Evolutionary conservation across 1,284 basidiomycete species (phyloP).

Genomic region (Moesziomyces sp.): DNA sequence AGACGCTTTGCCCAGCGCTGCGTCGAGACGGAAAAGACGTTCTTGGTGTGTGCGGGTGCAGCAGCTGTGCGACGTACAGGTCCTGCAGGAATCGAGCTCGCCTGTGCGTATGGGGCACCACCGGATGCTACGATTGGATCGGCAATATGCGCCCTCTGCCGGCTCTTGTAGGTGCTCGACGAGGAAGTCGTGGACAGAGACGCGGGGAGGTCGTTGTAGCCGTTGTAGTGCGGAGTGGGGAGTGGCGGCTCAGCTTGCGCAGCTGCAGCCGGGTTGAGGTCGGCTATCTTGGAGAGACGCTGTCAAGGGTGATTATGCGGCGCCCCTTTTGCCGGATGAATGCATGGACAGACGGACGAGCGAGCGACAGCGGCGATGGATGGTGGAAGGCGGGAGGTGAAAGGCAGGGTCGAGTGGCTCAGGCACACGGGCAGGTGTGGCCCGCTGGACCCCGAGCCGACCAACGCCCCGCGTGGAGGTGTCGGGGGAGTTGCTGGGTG

Average conservation of each 20-base stretch:
- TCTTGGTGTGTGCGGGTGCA: conserved; percentile 32
- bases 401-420: conserved; percentile 2
- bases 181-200: conserved; percentile 1
- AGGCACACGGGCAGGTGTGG: background rate
- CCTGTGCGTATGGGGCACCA: conserved; percentile 17
- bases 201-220: conserved; percentile 29
- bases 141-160: conserved; percentile 36
- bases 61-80: conserved; percentile 34
- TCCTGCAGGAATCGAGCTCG: conserved; percentile 14
- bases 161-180: background rate
- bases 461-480: background rate
- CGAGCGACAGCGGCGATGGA: background rate
- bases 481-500: background rate
- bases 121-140: conserved; percentile 42
- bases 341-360: background rate
- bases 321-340: conserved; percentile 28
- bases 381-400: background rate
- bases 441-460: background rate
- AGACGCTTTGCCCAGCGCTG: conserved; percentile 42
- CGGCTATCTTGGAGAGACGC: conserved; percentile 27
- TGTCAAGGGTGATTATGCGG: conserved; percentile 11
- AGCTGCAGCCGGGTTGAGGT: conserved; percentile 31
- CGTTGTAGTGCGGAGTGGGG: conserved; percentile 23
- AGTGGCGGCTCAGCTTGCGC: conserved; percentile 33
- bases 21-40: conserved; percentile 49